Evolutionary conservation across 169 alveolate species (phyloP), one percentile per base, ranked within the genome.

Genomic region (Plasmodium billcollinsi): DNA sequence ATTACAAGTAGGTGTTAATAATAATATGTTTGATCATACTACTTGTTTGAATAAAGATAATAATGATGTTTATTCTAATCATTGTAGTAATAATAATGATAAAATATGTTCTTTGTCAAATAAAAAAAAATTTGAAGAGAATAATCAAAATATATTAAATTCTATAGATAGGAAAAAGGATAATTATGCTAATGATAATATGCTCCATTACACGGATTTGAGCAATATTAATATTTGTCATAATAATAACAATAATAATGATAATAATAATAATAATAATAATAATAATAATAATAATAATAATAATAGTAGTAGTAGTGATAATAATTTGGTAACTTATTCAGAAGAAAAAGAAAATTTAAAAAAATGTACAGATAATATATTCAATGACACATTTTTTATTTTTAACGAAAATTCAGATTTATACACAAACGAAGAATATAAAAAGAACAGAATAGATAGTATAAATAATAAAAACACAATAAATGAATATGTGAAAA

Each of bases 361-460:
- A 73, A 54, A 18, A 3, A 56, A 24, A 73, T 3, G 20, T 21
- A 2, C 18, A 45, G 90, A 80, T 65, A 18, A 21, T 50, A n/a
- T 71, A 14, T 86, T 67, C 54, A 72, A 72, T 65, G 92, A 86
- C 12, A 24, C 69, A 2, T 65, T 86, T 33, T 86, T 86, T 52
- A 29, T 86, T 29, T 86, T 86, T 33, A 86, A 86, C 24, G 92
- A 86, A 11, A 70, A 86, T 21, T 61, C 92, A 0, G 92, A 86
- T 70, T 61, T 86, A 86, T 86, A 86, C 54, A 86, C 86, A 21
- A n/a, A 70, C 18, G 88, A 86, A 39, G 91, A 83, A 20, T 83
- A 21, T 21, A 83, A 70, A 69, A 54, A 29, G 50, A 73, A 47
- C 18, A 83, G 47, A 62, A 15, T 83, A 14, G 74, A 69, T 20